Conservation (phyloP, 2,329 filamentous ascomycete species). For the Sporothrix euskadiensis region DNA sequence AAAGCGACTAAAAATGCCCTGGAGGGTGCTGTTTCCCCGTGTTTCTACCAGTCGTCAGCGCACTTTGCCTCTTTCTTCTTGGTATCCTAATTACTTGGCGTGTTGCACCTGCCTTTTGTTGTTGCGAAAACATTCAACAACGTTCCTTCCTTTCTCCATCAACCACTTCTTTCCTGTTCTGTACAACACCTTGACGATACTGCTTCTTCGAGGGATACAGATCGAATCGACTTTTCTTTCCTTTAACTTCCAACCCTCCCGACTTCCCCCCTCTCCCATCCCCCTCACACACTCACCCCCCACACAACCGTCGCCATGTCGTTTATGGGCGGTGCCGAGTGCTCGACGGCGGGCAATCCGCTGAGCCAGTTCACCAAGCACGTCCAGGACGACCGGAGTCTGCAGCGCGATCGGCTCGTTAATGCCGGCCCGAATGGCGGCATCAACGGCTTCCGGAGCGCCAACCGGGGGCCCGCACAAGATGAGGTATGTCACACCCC, state of each 20-base stretch:
- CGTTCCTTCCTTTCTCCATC: not conserved
- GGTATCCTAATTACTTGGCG: not conserved
- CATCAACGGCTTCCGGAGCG: conserved; percentile 75
- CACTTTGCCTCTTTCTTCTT: not conserved
- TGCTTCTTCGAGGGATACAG: conserved; percentile 1
- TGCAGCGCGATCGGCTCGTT: conserved; percentile 86
- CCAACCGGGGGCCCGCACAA: conserved; percentile 66
- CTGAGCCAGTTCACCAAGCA: conserved; percentile 98
- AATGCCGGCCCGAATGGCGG: conserved; percentile 70
- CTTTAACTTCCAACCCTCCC: not conserved
- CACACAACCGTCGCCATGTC: conserved; percentile 63
- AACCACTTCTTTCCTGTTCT: not conserved
- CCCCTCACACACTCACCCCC: not conserved
- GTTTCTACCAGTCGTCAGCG: not conserved
- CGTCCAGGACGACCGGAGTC: conserved; percentile 90
- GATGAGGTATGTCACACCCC: conserved; percentile 60
- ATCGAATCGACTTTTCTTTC: not conserved
- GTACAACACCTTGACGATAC: not conserved
- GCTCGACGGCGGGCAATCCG: conserved; percentile 93
- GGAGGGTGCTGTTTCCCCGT: conserved; percentile 6
- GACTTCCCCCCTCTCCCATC: not conserved
- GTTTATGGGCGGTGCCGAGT: conserved; percentile 93
- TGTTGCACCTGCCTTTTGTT: conserved; percentile 4
- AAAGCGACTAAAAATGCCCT: not conserved
- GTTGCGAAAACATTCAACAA: not conserved